Evolutionary conservation across 2,329 filamentous ascomycete genomes (phyloP).

Genomic region (Diaporthe humulicola): DNA sequence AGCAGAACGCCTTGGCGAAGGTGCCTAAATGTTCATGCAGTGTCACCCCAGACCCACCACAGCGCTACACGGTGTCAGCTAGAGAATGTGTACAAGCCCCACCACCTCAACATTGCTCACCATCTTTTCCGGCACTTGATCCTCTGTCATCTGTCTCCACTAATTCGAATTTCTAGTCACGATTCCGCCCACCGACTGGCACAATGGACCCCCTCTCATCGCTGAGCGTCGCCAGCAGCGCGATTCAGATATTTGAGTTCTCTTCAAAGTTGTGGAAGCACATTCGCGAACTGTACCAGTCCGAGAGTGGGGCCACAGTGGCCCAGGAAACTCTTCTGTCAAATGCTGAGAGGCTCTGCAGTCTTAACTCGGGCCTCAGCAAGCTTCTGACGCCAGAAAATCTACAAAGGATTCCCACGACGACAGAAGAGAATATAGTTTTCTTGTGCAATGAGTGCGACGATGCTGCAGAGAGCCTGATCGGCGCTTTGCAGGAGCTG

Average conservation of each 20-base stretch:
- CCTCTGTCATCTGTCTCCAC: background rate
- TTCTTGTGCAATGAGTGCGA: background rate
- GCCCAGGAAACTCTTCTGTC: background rate
- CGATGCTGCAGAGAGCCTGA: background rate
- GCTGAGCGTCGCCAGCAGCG: background rate
- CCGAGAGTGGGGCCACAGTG: background rate
- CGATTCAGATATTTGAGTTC: background rate
- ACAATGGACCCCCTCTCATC: background rate
- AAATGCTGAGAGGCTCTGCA: background rate
- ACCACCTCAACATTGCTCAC: too few relatives aligned
- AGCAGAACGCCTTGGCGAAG: background rate
- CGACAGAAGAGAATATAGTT: background rate
- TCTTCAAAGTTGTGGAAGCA: background rate
- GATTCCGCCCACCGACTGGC: too few relatives aligned
- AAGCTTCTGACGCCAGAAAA: background rate
- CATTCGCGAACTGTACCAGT: background rate
- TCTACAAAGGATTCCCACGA: background rate
- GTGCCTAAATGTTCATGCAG: background rate
- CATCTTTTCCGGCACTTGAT: background rate
- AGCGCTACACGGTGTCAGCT: background rate
- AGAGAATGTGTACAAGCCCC: background rate
- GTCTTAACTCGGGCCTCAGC: background rate
- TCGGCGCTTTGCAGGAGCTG: background rate
- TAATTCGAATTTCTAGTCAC: background rate
- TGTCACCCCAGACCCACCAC: background rate